Evolutionary conservation across 2,329 filamentous ascomycete genomes (phyloP), one percentile per base, ranked within the genome.

Genomic region (Fusarium sp.): DNA sequence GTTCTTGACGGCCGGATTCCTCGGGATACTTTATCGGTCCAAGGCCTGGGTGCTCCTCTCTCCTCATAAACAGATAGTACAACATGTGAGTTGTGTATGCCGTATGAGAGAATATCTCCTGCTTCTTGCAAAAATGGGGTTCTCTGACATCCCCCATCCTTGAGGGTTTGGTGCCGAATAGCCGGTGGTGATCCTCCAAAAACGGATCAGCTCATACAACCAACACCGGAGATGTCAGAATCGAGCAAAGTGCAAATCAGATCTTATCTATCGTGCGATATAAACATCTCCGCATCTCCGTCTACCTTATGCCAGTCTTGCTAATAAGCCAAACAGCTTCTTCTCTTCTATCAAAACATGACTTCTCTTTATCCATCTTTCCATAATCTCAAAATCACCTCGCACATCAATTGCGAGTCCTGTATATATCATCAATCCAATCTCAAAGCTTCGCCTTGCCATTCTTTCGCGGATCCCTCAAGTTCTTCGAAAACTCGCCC

Each of bases 401-500:
- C 56, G 48, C 13, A 43, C 59, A 18, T 64, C 30, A 6, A n/a
- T 56, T 25, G 10, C 27, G 18, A 56, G 5, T 32, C 35, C 35
- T 16, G 10, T 48, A 34, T 18, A 57, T 37, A 45, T 23, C 27
- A 14, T 59, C 35, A 8, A 48, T 13, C n/a, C 23, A 20, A 20
- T 13, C 37, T 74, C 57, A 87, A 63, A 88, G 78, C 82, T 87
- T 88, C 1, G 84, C 25, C 76, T 81, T 81, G 45, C 67, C 70
- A 58, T 80, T 68, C 75, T 85, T 84, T 43, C 81, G 77, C 10
- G 79, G 76, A 64, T 80, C 81, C 69, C 79, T 81, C 34, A 85
- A 68, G 11, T 82, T 73, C 66, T 80, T 75, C 5, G 83, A 82
- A 57, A 83, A 80, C 66, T 81, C 74, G 2, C 81, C 83, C 25